Conservation (phyloP, 495 filamentous ascomycete genomes). For the Hypoxylon lienhwacheense region DNA sequence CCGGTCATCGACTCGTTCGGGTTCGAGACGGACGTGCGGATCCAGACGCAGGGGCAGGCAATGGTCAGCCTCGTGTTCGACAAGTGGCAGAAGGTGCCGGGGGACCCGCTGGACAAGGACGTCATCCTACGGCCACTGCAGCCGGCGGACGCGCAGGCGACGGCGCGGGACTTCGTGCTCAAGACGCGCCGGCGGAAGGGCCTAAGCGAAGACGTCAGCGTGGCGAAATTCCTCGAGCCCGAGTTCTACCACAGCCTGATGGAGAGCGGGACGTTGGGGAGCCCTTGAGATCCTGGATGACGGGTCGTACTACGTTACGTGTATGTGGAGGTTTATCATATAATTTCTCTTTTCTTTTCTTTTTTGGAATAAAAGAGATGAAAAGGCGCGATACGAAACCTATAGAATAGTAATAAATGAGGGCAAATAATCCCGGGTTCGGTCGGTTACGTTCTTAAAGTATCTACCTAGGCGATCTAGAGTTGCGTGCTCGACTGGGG, state of each 20-base stretch:
- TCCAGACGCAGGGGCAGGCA: conserved; percentile 92
- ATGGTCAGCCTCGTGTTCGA: conserved; percentile 93
- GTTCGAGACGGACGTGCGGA: conserved; percentile 94
- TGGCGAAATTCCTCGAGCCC: conserved; percentile 93
- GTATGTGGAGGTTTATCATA: no score
- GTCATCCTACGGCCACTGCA: conserved; percentile 80
- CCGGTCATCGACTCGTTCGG: conserved; percentile 97
- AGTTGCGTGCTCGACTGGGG: no score
- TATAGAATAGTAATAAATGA: no score
- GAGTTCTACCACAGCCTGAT: conserved; percentile 87
- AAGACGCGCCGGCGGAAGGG: conserved; percentile 95
- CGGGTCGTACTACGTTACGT: no score
- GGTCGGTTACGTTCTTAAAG: no score
- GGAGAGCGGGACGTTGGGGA: conserved; percentile 81
- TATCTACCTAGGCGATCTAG: no score
- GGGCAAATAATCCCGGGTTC: no score
- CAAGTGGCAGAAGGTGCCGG: conserved; percentile 91
- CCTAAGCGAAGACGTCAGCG: conserved; percentile 89
- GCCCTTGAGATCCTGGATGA: conserved; percentile 33
- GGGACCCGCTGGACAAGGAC: conserved; percentile 89
- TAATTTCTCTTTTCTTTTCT: no score
- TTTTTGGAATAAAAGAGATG: no score
- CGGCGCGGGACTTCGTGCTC: conserved; percentile 91
- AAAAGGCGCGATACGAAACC: no score
- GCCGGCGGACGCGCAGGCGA: conserved; percentile 80